phyloP scores from a whole-genome alignment of 371 early-diverging fungal species.

The Syncephalastrum racemosum region DNA sequence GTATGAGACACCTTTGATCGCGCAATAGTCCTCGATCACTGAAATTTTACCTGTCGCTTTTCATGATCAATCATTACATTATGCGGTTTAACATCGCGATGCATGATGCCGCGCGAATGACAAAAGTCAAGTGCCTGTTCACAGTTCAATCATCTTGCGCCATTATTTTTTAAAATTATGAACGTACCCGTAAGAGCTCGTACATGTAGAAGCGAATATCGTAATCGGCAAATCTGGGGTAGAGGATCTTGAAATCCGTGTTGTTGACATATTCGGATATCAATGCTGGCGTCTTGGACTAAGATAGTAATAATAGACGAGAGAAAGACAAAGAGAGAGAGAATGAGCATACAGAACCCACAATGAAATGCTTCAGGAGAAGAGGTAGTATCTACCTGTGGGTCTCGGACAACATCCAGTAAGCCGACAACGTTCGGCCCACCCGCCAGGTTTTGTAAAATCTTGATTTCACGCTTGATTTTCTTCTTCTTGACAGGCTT shows the following conservation, averaged over 20 bases:
- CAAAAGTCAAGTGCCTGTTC: constrained; percentile 92
- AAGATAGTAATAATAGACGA: background rate
- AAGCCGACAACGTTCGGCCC: constrained; percentile 94
- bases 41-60: constrained; percentile 69
- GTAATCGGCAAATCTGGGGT: constrained; percentile 82
- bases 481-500: constrained; percentile 99
- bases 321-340: too few species aligned
- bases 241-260: constrained; percentile 74
- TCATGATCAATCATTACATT: constrained; percentile 99
- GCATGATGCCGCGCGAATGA: constrained; percentile 99
- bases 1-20: too few species aligned
- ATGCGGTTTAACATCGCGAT: constrained; percentile 99
- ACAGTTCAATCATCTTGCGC: background rate
- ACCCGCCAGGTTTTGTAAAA: constrained; percentile 95
- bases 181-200: constrained; percentile 87
- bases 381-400: constrained; percentile 55
- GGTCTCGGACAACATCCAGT: constrained; percentile 96
- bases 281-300: constrained; percentile 93
- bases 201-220: constrained; percentile 97
- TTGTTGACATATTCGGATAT: constrained; percentile 96
- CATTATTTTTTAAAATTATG: background rate
- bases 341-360: too few species aligned
- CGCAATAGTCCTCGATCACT: too few species aligned
- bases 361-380: too few species aligned
- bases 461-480: constrained; percentile 98